Base-by-base conservation (phyloP, 2,329 filamentous ascomycete genomes). In the Pseudogymnoascus destructans region DNA sequence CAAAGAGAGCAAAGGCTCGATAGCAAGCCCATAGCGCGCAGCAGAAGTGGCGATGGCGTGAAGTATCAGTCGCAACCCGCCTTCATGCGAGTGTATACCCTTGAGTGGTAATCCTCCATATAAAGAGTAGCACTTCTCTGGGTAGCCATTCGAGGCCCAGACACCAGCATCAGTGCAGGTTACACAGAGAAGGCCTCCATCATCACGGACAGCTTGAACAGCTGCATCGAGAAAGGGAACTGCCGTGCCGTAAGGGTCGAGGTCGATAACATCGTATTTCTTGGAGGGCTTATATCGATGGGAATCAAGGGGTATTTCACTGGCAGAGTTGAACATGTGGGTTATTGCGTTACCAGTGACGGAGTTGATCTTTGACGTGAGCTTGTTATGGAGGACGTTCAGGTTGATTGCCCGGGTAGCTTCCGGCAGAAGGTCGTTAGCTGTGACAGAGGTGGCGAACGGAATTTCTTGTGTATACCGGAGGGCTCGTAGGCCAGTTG, bases 141-240 rank as follows among this genome's bases (percentile, higher is more conserved):
- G 84, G 68, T 97, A 98, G 59, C 91, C 89, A 64, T 89, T 87
- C 0, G 92, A 95, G 1, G 92, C 92, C 79, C 91, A 98, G 2
- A 98, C 89, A 8, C 87, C 90, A 8, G 92, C 91, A 70, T 98
- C 93, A 0, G 93, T 98, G 72, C 93, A 98, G 1, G 93, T 98
- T 4, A 98, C 87, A 69, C 91, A 96, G 3, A 98, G 78, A 36
- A 98, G 77, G 3, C 93, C 93, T 1, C 92, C 92, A 65, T 96
- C 89, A 63, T 86, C 80, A 55, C 79, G 83, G 6, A 96, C 80
- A 1, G 88, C 83, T 72, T 96, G 91, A 7, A 98, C 77, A 1
- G 93, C 90, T 1, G 89, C 84, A 69, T 98, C 93, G 58, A 98
- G 79, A 71, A 98, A 98, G 1, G 89, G 87, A 8, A 88, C 89